Conservation (phyloP, 2,329 filamentous ascomycete species). For the Teratosphaeria viscida region DNA sequence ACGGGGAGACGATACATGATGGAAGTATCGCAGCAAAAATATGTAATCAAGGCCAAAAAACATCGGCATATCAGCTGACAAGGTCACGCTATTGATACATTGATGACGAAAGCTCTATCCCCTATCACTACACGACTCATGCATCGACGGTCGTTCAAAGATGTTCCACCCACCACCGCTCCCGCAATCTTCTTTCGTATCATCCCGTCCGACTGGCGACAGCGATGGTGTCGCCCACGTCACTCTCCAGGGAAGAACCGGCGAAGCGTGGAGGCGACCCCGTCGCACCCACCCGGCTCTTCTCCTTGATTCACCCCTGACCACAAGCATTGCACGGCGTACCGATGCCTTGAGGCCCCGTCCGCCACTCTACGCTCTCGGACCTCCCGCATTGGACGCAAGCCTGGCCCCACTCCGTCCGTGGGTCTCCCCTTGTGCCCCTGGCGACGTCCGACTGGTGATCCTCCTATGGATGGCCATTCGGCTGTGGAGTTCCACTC, state of each 20-base stretch:
- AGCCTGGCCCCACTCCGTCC: not conserved
- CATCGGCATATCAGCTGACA: not conserved
- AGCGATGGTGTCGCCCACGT: not conserved
- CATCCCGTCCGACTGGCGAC: not conserved
- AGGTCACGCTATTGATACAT: not conserved
- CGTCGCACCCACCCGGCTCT: not conserved
- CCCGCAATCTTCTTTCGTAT: not conserved
- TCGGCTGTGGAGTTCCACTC: conserved; percentile 18
- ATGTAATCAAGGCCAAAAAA: not conserved
- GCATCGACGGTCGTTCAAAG: not conserved
- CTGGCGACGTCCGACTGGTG: not conserved
- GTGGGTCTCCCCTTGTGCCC: not conserved
- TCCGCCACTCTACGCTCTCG: not conserved
- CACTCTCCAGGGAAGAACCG: not conserved
- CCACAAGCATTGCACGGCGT: not conserved
- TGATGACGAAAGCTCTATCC: not conserved
- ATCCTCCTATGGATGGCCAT: conserved; percentile 9
- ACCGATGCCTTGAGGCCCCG: not conserved
- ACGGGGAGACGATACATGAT: not conserved
- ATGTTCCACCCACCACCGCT: not conserved
- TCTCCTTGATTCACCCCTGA: not conserved
- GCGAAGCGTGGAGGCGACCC: not conserved
- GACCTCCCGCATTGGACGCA: not conserved
- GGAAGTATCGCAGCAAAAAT: not conserved
- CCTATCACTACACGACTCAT: not conserved